These are phyloP conservation scores for Dictyostelium firmibasis DNA, from an alignment of 78 protist genomes.

Conservation along the genomic window DNA sequence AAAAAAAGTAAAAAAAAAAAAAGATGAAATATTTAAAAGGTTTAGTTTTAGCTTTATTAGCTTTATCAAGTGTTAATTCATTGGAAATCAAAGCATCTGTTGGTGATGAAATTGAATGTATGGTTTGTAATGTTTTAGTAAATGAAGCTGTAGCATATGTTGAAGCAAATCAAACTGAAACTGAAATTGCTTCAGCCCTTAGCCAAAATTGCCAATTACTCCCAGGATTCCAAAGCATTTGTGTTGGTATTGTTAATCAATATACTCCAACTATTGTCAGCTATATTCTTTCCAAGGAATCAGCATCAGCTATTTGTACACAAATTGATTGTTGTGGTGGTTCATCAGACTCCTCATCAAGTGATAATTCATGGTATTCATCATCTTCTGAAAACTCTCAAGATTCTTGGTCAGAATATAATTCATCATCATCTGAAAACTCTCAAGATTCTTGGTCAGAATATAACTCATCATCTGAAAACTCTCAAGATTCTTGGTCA, in stretches of 20 bases:
- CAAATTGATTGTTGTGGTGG: neutral
- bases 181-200: neutral
- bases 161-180: neutral
- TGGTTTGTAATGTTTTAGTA: neutral
- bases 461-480: neutral
- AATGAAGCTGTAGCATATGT: neutral
- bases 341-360: neutral
- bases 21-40: conserved; percentile 8
- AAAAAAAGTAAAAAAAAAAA: neutral
- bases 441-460: too few species aligned
- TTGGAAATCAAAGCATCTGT: neutral
- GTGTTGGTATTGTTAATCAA: neutral
- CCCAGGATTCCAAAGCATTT: neutral
- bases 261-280: neutral
- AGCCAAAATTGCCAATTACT: neutral
- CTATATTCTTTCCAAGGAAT: neutral
- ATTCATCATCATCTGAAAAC: neutral
- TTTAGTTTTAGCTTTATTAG: conserved; percentile 21
- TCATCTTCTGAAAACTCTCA: too few species aligned
- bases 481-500: neutral
- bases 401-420: too few species aligned
- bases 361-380: too few species aligned
- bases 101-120: neutral
- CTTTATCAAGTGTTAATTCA: neutral
- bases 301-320: neutral